These are phyloP conservation scores for Kwoniella heveanensis DNA, from an alignment of 768 basidiomycete species.

Conservation along the genomic window DNA sequence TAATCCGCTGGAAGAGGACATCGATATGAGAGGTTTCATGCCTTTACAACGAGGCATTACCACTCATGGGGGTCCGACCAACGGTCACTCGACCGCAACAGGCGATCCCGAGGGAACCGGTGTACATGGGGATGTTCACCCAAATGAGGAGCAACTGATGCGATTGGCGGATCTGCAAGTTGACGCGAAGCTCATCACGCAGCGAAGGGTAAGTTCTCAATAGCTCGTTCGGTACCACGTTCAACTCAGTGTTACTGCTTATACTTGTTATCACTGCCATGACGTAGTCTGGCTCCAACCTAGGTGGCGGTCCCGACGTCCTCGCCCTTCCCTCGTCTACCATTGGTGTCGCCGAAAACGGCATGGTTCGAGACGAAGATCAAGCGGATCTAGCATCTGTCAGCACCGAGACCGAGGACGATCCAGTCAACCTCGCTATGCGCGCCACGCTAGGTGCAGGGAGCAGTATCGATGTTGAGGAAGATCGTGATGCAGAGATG, in stretches of 20 bases:
- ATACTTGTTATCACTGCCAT: neutral
- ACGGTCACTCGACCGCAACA: neutral
- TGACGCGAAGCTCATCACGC: conserved; percentile 70
- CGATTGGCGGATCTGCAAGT: conserved; percentile 79
- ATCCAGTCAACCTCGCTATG: conserved; percentile 67
- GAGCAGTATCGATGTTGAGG: conserved; percentile 60
- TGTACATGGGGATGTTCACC: conserved; percentile 62
- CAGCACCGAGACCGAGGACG: conserved; percentile 77
- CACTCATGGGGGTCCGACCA: conserved; percentile 1
- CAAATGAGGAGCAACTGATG: conserved; percentile 95
- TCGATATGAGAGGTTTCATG: conserved; percentile 81
- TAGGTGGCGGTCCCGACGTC: neutral
- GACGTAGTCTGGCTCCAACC: neutral
- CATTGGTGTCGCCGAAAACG: neutral
- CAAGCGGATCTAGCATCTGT: conserved; percentile 69
- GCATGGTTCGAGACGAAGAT: conserved; percentile 28
- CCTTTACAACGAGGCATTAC: conserved; percentile 71
- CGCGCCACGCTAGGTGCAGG: conserved; percentile 64
- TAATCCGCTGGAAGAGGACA: conserved; percentile 80
- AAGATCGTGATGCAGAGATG: conserved; percentile 66
- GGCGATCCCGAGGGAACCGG: conserved; percentile 3
- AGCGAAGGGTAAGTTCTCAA: conserved; percentile 61
- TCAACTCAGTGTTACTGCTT: neutral
- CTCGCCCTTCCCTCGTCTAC: neutral
- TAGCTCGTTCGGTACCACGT: no score